Evolutionary conservation across 2,329 filamentous ascomycete genomes (phyloP), one percentile per base, ranked within the genome.

Genomic region (Penicillium frequentans): DNA sequence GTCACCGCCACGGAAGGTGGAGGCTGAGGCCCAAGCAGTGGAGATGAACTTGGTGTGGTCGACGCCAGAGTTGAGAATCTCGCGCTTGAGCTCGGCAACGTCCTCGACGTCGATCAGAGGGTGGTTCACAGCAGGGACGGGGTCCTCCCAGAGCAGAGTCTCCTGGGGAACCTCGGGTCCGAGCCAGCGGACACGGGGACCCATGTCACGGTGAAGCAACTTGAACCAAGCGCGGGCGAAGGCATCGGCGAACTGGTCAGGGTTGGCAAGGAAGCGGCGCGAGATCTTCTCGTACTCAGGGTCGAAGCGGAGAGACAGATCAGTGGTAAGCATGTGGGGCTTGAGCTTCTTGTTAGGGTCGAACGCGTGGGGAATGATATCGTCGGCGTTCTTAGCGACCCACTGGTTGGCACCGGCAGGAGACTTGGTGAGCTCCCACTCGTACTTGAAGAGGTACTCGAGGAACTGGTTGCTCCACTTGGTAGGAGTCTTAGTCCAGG

Each of bases 221-320:
- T 93, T 92, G 84, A 90, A 93, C 90, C 90, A 93, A 14, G 90
- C 90, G 49, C 85, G 84, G 23, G 83, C 80, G 68, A 92, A 93
- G 9, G 83, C 86, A 59, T 91, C 85, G 53, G 81, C 82, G 39
- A 92, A 82, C 79, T 90, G 76, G 46, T 89, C 82, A 1, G 87
- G 87, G 76, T 92, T 77, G 64, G 86, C 84, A 47, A 88, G 78
- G 83, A 86, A 92, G 66, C 82, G 83, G 52, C 86, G 84, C 19
- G 87, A 84, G 70, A 93, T 90, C 84, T 91, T 91, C 78, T 89
- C 86, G 77, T 90, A 93, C 8, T 65, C 79, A 2, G 87, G 86
- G 70, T 92, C 90, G 70, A 84, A 84, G 64, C 89, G 87, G 54
- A 93, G 83, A 5, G 90, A 79, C 56, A 93, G 75, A 75, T 93